Conservation (phyloP, 257 asterid species). For the Solanum tarijense region DNA sequence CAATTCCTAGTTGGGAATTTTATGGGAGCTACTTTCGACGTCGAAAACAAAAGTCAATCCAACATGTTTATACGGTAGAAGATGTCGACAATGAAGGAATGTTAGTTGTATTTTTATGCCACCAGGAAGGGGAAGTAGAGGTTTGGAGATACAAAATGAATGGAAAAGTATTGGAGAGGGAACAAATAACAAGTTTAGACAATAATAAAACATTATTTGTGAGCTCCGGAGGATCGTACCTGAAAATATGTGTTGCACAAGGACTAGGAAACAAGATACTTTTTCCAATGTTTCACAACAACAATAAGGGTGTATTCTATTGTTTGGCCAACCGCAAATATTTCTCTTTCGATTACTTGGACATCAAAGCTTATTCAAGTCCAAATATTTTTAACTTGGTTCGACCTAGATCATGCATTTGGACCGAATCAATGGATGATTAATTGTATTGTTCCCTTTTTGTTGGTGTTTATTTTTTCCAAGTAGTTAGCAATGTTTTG, state of each 20-base stretch:
- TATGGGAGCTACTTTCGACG: not conserved
- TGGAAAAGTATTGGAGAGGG: not conserved
- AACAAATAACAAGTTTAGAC: not conserved
- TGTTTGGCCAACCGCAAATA: not conserved
- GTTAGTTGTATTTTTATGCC: not conserved
- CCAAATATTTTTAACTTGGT: not conserved
- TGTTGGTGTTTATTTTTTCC: too few relatives aligned
- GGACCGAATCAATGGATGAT: not conserved
- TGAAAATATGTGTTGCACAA: not conserved
- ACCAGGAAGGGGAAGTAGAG: not conserved
- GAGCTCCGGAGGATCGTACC: not conserved
- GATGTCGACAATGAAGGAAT: not conserved
- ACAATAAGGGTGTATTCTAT: not conserved
- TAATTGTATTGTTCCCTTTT: not conserved
- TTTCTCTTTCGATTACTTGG: not conserved
- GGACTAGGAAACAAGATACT: not conserved
- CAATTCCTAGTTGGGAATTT: not conserved
- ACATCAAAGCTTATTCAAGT: not conserved
- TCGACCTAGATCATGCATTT: not conserved
- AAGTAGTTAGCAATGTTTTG: too few relatives aligned
- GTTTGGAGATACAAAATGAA: not conserved
- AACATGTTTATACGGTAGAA: not conserved
- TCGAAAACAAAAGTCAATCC: not conserved
- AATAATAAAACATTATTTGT: not conserved
- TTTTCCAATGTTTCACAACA: not conserved